Conservation (phyloP, 371 early-diverging fungal genomes). For the Mortierella sp. region DNA sequence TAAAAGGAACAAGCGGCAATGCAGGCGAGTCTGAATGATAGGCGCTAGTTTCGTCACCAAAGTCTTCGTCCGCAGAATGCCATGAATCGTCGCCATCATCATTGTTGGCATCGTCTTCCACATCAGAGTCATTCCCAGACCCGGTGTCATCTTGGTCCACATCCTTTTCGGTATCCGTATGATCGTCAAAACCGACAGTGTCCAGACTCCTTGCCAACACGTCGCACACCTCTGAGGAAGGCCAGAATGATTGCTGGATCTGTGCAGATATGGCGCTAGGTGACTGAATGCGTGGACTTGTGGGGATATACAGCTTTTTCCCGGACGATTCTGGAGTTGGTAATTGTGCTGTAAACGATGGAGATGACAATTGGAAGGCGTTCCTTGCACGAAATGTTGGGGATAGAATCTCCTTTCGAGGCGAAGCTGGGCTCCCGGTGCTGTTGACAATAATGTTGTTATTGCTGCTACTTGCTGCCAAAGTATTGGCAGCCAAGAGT, state of each 20-base stretch:
- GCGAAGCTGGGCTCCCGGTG: constrained; percentile 12
- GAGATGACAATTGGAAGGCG: constrained; percentile 27
- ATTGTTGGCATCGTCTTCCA: constrained; percentile 26
- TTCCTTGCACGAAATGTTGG: constrained; percentile 48
- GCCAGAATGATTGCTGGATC: constrained; percentile 38
- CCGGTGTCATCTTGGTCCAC: constrained; percentile 8
- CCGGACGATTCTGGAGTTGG: constrained; percentile 43
- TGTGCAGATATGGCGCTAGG: constrained; percentile 47
- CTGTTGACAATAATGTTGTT: constrained; percentile 38
- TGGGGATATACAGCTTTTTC: constrained; percentile 34
- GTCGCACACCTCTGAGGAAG: constrained; percentile 10
- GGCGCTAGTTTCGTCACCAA: constrained; percentile 48
- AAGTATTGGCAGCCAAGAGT: constrained; percentile 51
- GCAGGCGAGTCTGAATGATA: constrained; percentile 56
- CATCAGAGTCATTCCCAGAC: constrained; percentile 25
- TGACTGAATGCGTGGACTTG: constrained; percentile 43
- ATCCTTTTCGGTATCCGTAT: neutral
- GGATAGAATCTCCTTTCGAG: constrained; percentile 44
- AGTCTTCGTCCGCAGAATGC: constrained; percentile 53
- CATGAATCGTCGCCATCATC: constrained; percentile 45
- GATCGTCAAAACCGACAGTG: neutral
- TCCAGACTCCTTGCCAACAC: neutral
- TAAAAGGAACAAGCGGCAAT: constrained; percentile 72
- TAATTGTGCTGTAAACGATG: constrained; percentile 32
- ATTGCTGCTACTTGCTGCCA: constrained; percentile 45